Evolutionary conservation across 805 yeast genomes (phyloP), one percentile per base, ranked within the genome.

Genomic region (Schwanniomyces sp.): DNA sequence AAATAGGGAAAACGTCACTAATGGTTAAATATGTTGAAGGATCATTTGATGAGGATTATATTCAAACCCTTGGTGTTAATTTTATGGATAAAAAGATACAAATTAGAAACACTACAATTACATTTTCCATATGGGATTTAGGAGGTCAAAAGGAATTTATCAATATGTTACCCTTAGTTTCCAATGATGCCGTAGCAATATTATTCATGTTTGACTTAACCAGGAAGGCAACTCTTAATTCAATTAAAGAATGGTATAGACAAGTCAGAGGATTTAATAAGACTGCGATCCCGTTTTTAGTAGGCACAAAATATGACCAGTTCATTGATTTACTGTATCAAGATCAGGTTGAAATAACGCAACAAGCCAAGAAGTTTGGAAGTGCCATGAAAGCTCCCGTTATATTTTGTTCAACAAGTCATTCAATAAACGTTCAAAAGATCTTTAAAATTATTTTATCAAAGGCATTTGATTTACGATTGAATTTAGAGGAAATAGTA

Each of bases 1-100:
- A 90, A 60, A 91, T 91, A 5, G 99, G 99, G 5, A 92, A 92
- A 62, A 92, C 99, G 0, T 89, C 97, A 5, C 70, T 92, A 49
- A 91, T 92, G 98, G 96, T 91, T 21, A 91, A 92, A 62, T 92
- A 91, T 63, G 97, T 92, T n/a, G 97, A 92, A 61, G 95, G 95
- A 46, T 82, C 88, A 29, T 92, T 88, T 64, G 96, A 91, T 62
- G 94, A 89, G 59, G 90, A 86, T 51, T 92, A 92, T 62, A 89
- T 91, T 43, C 97, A 91, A 66, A 92, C 99, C 0, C 72, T 90
- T 44, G 99, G 99, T 5, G 97, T 94, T 46, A 92, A 92, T 62
- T 91, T 89, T 66, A 85, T 94, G 88, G 97, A 94, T 63, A 86
- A 91, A 57, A 84, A 86, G 49, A 88, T 92, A 26, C 85, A 83